Conservation (phyloP, 2,329 filamentous ascomycete species). For the Neofusicoccum parvum region DNA sequence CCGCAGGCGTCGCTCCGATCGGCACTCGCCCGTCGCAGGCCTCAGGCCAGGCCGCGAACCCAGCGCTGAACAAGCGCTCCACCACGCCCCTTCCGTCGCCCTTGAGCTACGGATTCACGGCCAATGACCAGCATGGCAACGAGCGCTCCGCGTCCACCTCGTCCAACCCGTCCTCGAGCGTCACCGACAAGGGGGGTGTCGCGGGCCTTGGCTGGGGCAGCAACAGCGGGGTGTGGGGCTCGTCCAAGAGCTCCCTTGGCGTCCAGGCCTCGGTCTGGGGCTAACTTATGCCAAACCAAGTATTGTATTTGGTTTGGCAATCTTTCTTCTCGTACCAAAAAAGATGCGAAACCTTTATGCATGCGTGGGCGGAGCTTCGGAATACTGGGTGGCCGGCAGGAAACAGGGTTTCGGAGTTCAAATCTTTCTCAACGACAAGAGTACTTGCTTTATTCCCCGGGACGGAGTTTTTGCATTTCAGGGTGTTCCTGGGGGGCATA, state of each 20-base stretch:
- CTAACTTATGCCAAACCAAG: slow-evolving; percentile 47
- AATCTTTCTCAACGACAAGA: slow-evolving; percentile 16
- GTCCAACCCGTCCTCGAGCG: slow-evolving; percentile 57
- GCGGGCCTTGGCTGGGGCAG: slow-evolving; percentile 68
- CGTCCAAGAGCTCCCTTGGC: slow-evolving; percentile 70
- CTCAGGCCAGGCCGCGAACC: slow-evolving; percentile 59
- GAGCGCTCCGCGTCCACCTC: slow-evolving; percentile 60
- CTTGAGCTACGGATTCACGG: slow-evolving; percentile 70
- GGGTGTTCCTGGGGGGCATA: slow-evolving; percentile 38
- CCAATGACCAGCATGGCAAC: slow-evolving; percentile 56
- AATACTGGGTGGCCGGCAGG: slow-evolving; percentile 8
- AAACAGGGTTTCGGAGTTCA: slow-evolving; percentile 17
- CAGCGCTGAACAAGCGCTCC: slow-evolving; percentile 74
- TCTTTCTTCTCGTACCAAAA: slow-evolving; percentile 12
- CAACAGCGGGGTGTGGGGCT: slow-evolving; percentile 80
- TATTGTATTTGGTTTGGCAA: slow-evolving; percentile 26
- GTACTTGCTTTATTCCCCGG: slow-evolving; percentile 19
- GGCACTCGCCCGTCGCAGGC: slow-evolving; percentile 78
- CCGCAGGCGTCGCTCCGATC: slow-evolving; percentile 80
- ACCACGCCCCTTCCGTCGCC: slow-evolving; percentile 93
- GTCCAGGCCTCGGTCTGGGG: slow-evolving; percentile 95
- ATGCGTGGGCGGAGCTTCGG: slow-evolving; percentile 16
- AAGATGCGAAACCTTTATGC: slow-evolving; percentile 35
- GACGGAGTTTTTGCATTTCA: slow-evolving; percentile 46
- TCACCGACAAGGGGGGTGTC: slow-evolving; percentile 44